phyloP scores from a whole-genome alignment of 2,329 filamentous ascomycete genomes.

The Fusarium brachygibbosum region DNA sequence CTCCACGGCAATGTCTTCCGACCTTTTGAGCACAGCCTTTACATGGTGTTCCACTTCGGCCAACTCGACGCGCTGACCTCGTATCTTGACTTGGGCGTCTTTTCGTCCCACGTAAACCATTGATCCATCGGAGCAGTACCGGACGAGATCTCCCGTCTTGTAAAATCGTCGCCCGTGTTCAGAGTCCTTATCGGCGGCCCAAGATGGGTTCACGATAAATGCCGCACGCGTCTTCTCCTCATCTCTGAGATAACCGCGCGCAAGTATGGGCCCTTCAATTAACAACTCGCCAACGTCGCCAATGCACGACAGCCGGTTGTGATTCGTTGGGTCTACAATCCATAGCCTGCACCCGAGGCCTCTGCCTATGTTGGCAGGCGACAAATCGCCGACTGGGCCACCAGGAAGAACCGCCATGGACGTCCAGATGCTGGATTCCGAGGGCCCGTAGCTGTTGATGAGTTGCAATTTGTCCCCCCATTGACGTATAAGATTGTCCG shows the following conservation, averaged over 20 bases:
- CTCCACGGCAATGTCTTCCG: conserved; percentile 11
- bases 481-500: conserved; percentile 8
- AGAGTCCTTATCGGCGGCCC: conserved; percentile 1
- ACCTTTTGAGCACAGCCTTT: conserved; percentile 12
- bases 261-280: conserved; percentile 16
- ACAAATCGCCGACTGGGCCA: conserved; percentile 9
- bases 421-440: conserved; percentile 17
- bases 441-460: conserved; percentile 16
- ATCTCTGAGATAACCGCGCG: conserved; percentile 11
- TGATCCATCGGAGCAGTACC: conserved; percentile 9
- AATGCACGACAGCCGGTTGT: conserved; percentile 7
- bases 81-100: conserved; percentile 17
- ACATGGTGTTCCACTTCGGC: conserved; percentile 20
- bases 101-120: conserved; percentile 16
- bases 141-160: conserved; percentile 17
- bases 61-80: conserved; percentile 17
- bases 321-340: conserved; percentile 12
- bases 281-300: conserved; percentile 10
- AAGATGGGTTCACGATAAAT: conserved; percentile 15
- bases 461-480: conserved; percentile 14
- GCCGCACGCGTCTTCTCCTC: conserved; percentile 15
- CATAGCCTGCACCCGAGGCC: conserved; percentile 15
- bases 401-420: conserved; percentile 14
- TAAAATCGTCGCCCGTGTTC: conserved; percentile 12
- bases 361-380: conserved; percentile 16